These are phyloP conservation scores for Boletus speciosus DNA, from an alignment of 768 basidiomycete species.

Conservation along the genomic window DNA sequence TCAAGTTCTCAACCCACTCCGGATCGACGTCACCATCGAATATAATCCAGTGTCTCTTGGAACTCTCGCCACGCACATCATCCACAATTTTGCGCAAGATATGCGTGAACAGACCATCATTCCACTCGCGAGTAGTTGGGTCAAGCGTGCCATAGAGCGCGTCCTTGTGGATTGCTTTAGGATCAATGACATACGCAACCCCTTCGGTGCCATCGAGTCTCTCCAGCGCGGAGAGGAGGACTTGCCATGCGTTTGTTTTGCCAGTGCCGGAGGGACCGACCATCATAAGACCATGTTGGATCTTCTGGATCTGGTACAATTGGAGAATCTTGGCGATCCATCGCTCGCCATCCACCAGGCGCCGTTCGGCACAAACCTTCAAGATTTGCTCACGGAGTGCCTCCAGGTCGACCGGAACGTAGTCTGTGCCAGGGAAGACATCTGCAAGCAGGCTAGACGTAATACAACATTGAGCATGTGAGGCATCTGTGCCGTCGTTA, in stretches of 20 bases:
- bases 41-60: constrained; percentile 97
- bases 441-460: constrained; percentile 77
- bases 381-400: constrained; percentile 81
- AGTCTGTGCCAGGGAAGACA: constrained; percentile 95
- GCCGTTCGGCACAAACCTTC: constrained; percentile 81
- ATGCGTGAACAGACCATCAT: constrained; percentile 97
- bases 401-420: constrained; percentile 84
- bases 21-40: constrained; percentile 99
- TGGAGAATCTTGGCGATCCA: constrained; percentile 97
- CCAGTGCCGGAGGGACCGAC: constrained; percentile 96
- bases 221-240: constrained; percentile 86
- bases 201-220: constrained; percentile 90
- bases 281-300: constrained; percentile 99
- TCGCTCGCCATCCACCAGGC: constrained; percentile 79
- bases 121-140: constrained; percentile 97
- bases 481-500: neutral
- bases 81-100: constrained; percentile 97
- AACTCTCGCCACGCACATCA: constrained; percentile 95
- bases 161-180: constrained; percentile 99
- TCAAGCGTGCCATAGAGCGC: constrained; percentile 96
- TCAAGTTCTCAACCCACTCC: constrained; percentile 99
- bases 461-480: neutral
- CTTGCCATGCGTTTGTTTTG: constrained; percentile 96
- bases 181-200: constrained; percentile 94
- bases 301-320: constrained; percentile 98